phyloP scores from a whole-genome alignment of 768 basidiomycete genomes.

The Phaffia tasmanica region DNA sequence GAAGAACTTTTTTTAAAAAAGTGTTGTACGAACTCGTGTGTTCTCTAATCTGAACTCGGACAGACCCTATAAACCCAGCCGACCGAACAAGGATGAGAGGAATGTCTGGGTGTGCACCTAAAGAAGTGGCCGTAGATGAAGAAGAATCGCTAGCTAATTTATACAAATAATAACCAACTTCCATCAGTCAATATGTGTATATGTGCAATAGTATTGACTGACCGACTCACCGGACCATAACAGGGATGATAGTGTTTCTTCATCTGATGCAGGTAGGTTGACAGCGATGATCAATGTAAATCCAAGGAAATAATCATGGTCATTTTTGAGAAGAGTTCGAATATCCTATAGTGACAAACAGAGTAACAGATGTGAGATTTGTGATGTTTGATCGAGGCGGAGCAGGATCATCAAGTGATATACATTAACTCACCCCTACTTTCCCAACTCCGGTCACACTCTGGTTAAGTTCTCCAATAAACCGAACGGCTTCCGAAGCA shows the following conservation, averaged over 20 bases:
- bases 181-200: background rate
- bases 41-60: conserved; percentile 79
- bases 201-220: background rate
- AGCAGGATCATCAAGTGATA: background rate
- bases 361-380: background rate
- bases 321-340: conserved; percentile 48
- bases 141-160: conserved; percentile 7
- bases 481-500: conserved; percentile 64
- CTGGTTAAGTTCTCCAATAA: conserved; percentile 77
- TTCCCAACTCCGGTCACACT: conserved; percentile 63
- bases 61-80: conserved; percentile 79
- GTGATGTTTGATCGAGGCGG: background rate
- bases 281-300: conserved; percentile 77
- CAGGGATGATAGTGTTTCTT: conserved; percentile 52
- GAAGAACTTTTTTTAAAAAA: background rate
- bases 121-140: conserved; percentile 44
- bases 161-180: background rate
- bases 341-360: conserved; percentile 38
- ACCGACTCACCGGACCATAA: conserved; percentile 48
- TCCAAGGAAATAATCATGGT: conserved; percentile 48
- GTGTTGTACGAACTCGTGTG: conserved; percentile 54
- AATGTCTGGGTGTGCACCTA: conserved; percentile 35
- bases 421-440: conserved; percentile 39
- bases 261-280: conserved; percentile 53
- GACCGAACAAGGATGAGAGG: conserved; percentile 69